These are phyloP conservation scores for Exophiala sp. DNA, from an alignment of 2,329 filamentous ascomycete genomes.

Conservation along the genomic window DNA sequence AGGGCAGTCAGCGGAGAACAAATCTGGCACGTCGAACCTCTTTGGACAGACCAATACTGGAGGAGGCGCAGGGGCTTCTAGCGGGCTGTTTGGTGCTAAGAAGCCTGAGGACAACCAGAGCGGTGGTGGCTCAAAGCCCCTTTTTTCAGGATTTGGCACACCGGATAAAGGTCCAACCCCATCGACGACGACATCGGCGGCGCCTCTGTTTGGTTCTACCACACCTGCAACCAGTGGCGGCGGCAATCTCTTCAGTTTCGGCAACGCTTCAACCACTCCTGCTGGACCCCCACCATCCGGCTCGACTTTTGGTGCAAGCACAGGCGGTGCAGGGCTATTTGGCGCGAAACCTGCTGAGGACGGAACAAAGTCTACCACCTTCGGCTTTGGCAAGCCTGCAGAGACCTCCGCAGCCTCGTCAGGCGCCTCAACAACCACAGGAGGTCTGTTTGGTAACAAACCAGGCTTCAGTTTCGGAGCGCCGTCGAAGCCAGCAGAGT, in stretches of 20 bases:
- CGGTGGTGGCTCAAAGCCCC: slow-evolving; percentile 10
- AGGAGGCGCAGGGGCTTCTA: slow-evolving; percentile 1
- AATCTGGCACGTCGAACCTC: neutral
- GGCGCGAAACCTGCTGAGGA: slow-evolving; percentile 28
- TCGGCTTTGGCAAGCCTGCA: slow-evolving; percentile 32
- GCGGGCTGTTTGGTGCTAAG: slow-evolving; percentile 13
- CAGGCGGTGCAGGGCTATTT: slow-evolving; percentile 37
- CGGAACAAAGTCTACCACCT: slow-evolving; percentile 25
- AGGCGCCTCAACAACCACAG: slow-evolving; percentile 22
- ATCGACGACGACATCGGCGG: slow-evolving; percentile 31
- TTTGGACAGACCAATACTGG: slow-evolving; percentile 6
- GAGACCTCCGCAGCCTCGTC: slow-evolving; percentile 29
- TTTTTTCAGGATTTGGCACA: slow-evolving; percentile 19
- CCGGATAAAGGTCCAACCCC: slow-evolving; percentile 19
- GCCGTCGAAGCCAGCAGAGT: slow-evolving; percentile 18
- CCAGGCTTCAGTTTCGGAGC: slow-evolving; percentile 12
- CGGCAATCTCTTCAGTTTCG: slow-evolving; percentile 35
- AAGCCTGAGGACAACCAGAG: slow-evolving; percentile 10
- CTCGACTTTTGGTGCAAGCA: slow-evolving; percentile 30
- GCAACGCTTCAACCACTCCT: slow-evolving; percentile 45
- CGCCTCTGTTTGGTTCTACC: slow-evolving; percentile 35
- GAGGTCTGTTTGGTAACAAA: slow-evolving; percentile 38
- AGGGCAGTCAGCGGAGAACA: neutral
- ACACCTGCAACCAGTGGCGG: slow-evolving; percentile 35
- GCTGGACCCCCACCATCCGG: slow-evolving; percentile 44